phyloP scores from a whole-genome alignment of 495 filamentous ascomycete genomes.

The Penicillium crystallinum region DNA sequence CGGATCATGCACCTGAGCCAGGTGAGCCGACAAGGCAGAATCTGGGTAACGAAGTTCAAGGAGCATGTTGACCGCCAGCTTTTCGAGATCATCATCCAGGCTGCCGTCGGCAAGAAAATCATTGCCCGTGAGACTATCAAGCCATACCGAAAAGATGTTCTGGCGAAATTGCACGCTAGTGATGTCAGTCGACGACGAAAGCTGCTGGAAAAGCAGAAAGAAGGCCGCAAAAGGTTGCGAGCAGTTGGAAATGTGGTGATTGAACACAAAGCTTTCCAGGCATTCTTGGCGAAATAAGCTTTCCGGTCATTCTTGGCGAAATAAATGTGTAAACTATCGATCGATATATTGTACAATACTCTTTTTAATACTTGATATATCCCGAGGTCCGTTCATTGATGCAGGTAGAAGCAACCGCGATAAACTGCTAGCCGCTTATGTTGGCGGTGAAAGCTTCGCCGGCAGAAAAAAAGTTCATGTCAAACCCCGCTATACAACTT shows the following conservation, averaged over 20 bases:
- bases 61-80: constrained; percentile 93
- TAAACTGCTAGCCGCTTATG: not conserved
- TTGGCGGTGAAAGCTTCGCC: constrained; percentile 16
- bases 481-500: constrained; percentile 23
- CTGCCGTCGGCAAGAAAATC: constrained; percentile 74
- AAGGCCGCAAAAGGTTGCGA: constrained; percentile 79
- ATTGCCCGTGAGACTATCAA: constrained; percentile 94
- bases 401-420: not conserved
- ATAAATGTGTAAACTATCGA: constrained; percentile 5
- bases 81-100: constrained; percentile 95
- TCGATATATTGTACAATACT: constrained; percentile 7
- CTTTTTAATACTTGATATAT: not conserved
- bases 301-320: constrained; percentile 84
- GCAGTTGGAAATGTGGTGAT: constrained; percentile 77
- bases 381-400: not conserved
- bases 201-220: constrained; percentile 94
- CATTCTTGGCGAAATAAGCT: constrained; percentile 65
- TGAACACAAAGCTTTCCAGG: constrained; percentile 90
- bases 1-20: constrained; percentile 81
- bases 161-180: constrained; percentile 88
- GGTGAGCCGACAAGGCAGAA: constrained; percentile 65
- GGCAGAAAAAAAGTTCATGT: constrained; percentile 35
- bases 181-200: constrained; percentile 81
- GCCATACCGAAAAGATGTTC: constrained; percentile 91
- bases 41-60: constrained; percentile 96